Percentiles rank a stretch among this genome's conserved stretches.
phyloP scores from a whole-genome alignment of 257 asterid species.

The Orobanche coerulescens region DNA sequence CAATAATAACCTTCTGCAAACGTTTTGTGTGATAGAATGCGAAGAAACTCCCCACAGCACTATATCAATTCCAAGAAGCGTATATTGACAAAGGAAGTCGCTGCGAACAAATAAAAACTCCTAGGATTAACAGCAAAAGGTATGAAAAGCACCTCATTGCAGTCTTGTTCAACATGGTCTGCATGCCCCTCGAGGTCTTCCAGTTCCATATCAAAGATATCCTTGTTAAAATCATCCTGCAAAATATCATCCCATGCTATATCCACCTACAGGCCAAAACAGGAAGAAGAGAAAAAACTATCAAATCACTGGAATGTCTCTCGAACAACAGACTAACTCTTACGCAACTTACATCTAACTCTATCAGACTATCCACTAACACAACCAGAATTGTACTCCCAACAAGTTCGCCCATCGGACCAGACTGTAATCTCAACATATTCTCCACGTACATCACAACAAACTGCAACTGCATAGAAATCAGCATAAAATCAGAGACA shows the following conservation, averaged over 20 bases:
- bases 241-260: constrained; percentile 71
- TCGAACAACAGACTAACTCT: background rate
- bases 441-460: constrained; percentile 63
- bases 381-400: constrained; percentile 57
- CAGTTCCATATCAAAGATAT: constrained; percentile 76
- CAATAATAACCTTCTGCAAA: background rate
- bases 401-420: constrained; percentile 51
- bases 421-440: constrained; percentile 68
- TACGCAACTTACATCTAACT: constrained; percentile 68
- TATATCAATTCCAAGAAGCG: background rate
- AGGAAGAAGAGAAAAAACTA: no score
- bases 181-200: constrained; percentile 59
- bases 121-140: background rate
- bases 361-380: constrained; percentile 56
- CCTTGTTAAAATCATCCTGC: constrained; percentile 67
- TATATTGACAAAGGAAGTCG: background rate
- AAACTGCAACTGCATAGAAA: constrained; percentile 36
- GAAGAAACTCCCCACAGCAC: background rate
- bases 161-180: constrained; percentile 38
- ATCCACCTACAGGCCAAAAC: constrained; percentile 44
- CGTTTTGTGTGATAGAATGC: no score
- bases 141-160: constrained; percentile 40
- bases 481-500: background rate
- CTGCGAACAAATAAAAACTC: background rate
- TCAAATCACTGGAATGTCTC: constrained; percentile 6